phyloP scores from a whole-genome alignment of 2,329 filamentous ascomycete species.

The Beauveria varroae region DNA sequence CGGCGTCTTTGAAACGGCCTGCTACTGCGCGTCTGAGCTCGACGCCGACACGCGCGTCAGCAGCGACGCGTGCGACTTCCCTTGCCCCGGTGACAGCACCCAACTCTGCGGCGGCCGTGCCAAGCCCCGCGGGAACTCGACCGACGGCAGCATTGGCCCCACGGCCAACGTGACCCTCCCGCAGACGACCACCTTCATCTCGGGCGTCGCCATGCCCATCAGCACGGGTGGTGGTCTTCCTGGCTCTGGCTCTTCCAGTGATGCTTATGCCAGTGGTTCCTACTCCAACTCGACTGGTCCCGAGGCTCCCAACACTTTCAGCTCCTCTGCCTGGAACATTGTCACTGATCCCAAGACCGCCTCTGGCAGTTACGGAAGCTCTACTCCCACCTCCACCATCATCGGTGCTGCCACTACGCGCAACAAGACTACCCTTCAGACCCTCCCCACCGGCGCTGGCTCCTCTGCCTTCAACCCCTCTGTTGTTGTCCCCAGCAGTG shows the following conservation, averaged over 20 bases:
- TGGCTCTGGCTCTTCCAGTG: too few species aligned
- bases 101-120: constrained; percentile 34
- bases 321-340: neutral
- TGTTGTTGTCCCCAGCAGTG: neutral
- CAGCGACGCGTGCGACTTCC: constrained; percentile 26
- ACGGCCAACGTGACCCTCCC: neutral
- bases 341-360: neutral
- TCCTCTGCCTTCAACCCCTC: neutral
- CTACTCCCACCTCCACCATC: neutral
- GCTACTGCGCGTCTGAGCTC: constrained; percentile 38
- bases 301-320: neutral
- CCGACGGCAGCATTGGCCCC: neutral
- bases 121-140: neutral
- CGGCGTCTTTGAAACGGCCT: constrained; percentile 32
- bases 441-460: neutral
- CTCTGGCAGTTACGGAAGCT: neutral
- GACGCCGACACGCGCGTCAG: constrained; percentile 31
- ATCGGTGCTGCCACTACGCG: too few species aligned
- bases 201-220: neutral
- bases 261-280: neutral
- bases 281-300: neutral
- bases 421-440: too few species aligned
- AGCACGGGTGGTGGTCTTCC: too few species aligned
- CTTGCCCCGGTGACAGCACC: constrained; percentile 33
- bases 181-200: constrained; percentile 6